Conservation (phyloP, 2,329 filamentous ascomycete genomes). For the Diaporthe citri region DNA sequence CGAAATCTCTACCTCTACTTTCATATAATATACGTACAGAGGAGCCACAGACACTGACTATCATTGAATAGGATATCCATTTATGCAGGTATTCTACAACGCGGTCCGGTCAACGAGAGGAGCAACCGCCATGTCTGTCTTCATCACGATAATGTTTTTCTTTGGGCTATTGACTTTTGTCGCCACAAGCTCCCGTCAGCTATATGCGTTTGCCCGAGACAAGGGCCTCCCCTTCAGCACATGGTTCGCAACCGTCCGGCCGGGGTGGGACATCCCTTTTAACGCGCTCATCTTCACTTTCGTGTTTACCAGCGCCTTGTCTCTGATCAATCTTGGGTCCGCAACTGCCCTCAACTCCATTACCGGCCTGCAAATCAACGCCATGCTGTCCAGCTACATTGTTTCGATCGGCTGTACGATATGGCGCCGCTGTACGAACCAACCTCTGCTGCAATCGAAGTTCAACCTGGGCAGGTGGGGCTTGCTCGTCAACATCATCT, state of each 20-base stretch:
- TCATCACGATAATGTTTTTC: slow-evolving; percentile 46
- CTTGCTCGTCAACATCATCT: slow-evolving; percentile 38
- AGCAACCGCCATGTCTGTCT: slow-evolving; percentile 46
- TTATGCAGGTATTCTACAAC: slow-evolving; percentile 49
- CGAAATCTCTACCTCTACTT: neutral
- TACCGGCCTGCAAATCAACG: slow-evolving; percentile 39
- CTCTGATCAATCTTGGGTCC: slow-evolving; percentile 37
- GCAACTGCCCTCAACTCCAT: slow-evolving; percentile 41
- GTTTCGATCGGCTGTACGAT: slow-evolving; percentile 39
- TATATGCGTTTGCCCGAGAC: slow-evolving; percentile 52
- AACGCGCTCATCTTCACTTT: slow-evolving; percentile 41
- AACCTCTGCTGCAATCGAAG: slow-evolving; percentile 34
- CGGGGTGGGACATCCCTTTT: slow-evolving; percentile 36
- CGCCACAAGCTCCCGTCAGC: slow-evolving; percentile 48
- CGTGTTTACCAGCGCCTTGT: slow-evolving; percentile 31
- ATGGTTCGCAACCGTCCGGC: slow-evolving; percentile 45
- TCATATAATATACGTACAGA: neutral
- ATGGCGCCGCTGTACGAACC: slow-evolving; percentile 19
- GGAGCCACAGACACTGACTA: neutral
- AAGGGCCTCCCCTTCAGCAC: slow-evolving; percentile 50
- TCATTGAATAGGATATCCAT: slow-evolving; percentile 42
- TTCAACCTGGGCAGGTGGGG: slow-evolving; percentile 40
- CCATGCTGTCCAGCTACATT: slow-evolving; percentile 41
- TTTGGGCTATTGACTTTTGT: slow-evolving; percentile 47
- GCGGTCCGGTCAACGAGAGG: slow-evolving; percentile 41